Evolutionary conservation across 805 yeast species (phyloP).

Genomic region (Ogataea neopini): DNA sequence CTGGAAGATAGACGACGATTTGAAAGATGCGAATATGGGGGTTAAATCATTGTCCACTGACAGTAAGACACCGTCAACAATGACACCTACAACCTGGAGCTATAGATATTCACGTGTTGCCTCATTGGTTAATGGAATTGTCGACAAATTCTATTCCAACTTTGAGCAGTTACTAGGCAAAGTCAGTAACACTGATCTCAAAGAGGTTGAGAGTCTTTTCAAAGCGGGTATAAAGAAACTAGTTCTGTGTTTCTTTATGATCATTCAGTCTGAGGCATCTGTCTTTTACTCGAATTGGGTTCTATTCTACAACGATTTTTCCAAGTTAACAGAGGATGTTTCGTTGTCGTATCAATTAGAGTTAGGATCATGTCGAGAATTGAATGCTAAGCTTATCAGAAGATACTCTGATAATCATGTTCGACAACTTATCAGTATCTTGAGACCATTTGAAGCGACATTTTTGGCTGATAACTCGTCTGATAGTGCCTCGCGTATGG

Average conservation of each 20-base stretch:
- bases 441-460: conserved; percentile 19
- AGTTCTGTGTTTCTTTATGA: conserved; percentile 29
- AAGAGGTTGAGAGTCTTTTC: conserved; percentile 27
- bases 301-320: conserved; percentile 36
- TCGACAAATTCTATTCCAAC: conserved; percentile 23
- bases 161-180: conserved; percentile 18
- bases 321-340: conserved; percentile 26
- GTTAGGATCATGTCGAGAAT: conserved; percentile 23
- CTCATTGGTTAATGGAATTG: conserved; percentile 13
- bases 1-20: conserved; percentile 29
- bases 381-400: conserved; percentile 25
- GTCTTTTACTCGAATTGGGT: conserved; percentile 27
- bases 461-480: conserved; percentile 24
- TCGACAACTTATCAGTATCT: conserved; percentile 8
- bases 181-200: conserved; percentile 15
- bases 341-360: conserved; percentile 20
- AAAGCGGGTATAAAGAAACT: conserved; percentile 31
- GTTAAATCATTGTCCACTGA: conserved; percentile 23
- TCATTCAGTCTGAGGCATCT: conserved; percentile 19
- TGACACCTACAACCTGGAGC: conserved; percentile 9
- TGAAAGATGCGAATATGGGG: conserved; percentile 18
- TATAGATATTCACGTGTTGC: conserved; percentile 22
- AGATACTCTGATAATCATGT: conserved; percentile 10
- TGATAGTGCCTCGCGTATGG: conserved; percentile 14
- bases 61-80: conserved; percentile 16